Evolutionary conservation across 2,329 filamentous ascomycete species (phyloP).

Genomic region (Xylaria sp.): DNA sequence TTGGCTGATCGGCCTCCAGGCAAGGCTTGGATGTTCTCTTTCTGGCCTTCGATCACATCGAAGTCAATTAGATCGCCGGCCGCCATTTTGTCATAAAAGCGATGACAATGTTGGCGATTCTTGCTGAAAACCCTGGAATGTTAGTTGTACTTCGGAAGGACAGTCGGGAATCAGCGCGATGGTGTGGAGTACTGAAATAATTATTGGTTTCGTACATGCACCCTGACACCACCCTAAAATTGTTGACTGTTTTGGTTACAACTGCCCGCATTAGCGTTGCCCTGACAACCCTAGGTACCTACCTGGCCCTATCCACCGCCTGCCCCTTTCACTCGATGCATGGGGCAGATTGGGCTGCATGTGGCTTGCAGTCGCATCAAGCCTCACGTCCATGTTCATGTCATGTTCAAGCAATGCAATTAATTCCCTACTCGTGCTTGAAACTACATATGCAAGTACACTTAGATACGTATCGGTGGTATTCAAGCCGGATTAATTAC

Average conservation of each 20-base stretch:
- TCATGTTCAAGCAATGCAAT: no score
- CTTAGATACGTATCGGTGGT: no score
- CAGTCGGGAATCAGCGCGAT: slow-evolving; percentile 3
- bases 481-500: no score
- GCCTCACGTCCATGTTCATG: no score
- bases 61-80: slow-evolving; percentile 68
- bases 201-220: neutral
- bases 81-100: slow-evolving; percentile 45
- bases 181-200: slow-evolving; percentile 12
- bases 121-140: slow-evolving; percentile 19
- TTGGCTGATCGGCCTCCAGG: slow-evolving; percentile 86
- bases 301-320: no score
- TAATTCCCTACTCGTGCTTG: no score
- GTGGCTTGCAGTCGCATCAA: no score
- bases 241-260: slow-evolving; percentile 36
- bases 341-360: no score
- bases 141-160: slow-evolving; percentile 25
- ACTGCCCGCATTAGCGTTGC: slow-evolving; percentile 23
- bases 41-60: slow-evolving; percentile 92
- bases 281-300: slow-evolving; percentile 27
- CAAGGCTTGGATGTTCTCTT: slow-evolving; percentile 96
- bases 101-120: slow-evolving; percentile 21
- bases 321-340: no score
- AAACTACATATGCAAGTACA: no score
- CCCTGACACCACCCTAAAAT: slow-evolving; percentile 18